Evolutionary conservation across 257 asterid genomes (phyloP), one percentile per base, ranked within the genome.

Genomic region (Scutellaria barbata): DNA sequence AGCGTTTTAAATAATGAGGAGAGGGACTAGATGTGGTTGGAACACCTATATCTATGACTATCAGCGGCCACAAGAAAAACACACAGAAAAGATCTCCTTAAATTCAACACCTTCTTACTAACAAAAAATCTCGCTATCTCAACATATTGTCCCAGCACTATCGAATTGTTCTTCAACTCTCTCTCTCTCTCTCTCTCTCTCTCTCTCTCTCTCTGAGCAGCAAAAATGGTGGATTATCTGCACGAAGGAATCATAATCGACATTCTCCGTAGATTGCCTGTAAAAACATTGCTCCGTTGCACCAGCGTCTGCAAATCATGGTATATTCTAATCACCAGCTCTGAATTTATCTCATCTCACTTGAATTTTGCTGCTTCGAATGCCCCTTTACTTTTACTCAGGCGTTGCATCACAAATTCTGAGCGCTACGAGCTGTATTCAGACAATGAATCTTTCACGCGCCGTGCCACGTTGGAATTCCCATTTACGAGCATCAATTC

Each of bases 261-360:
- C 69, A 72, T 85, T 59, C 86, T 85, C 77, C 79, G 63, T 1
- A 72, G 86, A 37, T 12, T 85, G 79, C 83, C 86, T 8, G 64
- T 56, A 5, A 76, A 76, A 30, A 9, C 74, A 78, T 76, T 85
- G 42, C 60, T 85, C 69, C 82, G 85, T 11, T 85, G 81, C 84
- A 78, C 81, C 73, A 39, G 67, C 78, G 87, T 85, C 65, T 83
- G 71, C 79, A 83, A 75, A 76, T 78, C 85, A 72, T 85, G 90
- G 90, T 57, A 79, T 68, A 46, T 73, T 46, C 76, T 83, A 7
- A 83, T 85, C 79, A 81, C 73, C 51, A 68, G 63, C 56, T 65
- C 84, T 11, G 56, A 50, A 13, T 85, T 85, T 58, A 76, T 80
- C 69, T 68, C 81, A 50, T 71, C 84, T 51, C 90, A 85, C 74